These are phyloP conservation scores for Radiomyces spectabilis DNA, from an alignment of 192 early-diverging fungal species.

Conservation along the genomic window DNA sequence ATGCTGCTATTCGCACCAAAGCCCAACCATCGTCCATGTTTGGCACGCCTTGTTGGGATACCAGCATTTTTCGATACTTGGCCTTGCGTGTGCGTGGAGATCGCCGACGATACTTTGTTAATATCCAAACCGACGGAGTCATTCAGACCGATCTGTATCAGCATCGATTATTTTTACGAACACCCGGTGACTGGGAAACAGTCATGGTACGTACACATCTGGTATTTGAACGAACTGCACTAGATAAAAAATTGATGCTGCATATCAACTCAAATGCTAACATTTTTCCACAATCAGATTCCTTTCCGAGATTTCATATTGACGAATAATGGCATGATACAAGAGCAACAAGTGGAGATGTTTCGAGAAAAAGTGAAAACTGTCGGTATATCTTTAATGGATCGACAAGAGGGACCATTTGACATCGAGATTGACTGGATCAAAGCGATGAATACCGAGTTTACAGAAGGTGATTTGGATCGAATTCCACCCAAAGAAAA, in stretches of 20 bases:
- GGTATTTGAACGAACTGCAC: too few relatives aligned
- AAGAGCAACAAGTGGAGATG: constrained; percentile 82
- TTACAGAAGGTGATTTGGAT: constrained; percentile 72
- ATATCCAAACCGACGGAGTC: constrained; percentile 80
- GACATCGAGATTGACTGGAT: constrained; percentile 87
- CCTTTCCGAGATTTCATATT: constrained; percentile 91
- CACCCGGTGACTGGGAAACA: constrained; percentile 88
- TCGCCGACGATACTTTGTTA: constrained; percentile 85
- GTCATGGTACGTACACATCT: constrained; percentile 53
- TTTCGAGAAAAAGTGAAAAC: constrained; percentile 77
- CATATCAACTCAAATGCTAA: too few relatives aligned
- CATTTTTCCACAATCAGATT: constrained; percentile 46
- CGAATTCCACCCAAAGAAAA: constrained; percentile 19
- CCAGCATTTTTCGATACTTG: constrained; percentile 77
- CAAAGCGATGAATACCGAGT: constrained; percentile 73
- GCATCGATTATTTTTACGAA: constrained; percentile 82
- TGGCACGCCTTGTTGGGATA: constrained; percentile 76
- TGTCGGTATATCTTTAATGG: constrained; percentile 81
- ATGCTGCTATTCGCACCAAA: constrained; percentile 84
- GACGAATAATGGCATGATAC: constrained; percentile 83
- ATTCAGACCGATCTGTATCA: constrained; percentile 86
- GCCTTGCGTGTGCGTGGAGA: constrained; percentile 77
- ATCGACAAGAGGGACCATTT: constrained; percentile 79
- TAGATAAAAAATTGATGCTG: too few relatives aligned
- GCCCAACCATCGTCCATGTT: constrained; percentile 62